Evolutionary conservation across 305 asterid species (phyloP).

Genomic region (Solanum hybrid): DNA sequence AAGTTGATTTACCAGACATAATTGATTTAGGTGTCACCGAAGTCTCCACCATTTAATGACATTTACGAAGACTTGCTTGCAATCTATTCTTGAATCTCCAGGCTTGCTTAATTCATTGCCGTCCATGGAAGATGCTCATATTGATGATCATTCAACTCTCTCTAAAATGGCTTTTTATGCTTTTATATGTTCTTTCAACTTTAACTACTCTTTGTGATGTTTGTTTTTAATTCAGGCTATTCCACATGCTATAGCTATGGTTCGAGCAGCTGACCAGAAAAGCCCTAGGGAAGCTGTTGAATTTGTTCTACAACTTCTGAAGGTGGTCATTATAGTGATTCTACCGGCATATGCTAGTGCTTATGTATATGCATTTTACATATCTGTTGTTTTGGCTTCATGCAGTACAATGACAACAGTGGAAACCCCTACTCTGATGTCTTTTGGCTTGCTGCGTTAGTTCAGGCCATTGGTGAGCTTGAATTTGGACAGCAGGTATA

Average conservation of each 20-base stretch:
- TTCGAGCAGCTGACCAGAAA: conserved; percentile 75
- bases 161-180: background rate
- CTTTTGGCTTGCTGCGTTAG: conserved; percentile 91
- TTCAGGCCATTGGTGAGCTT: conserved; percentile 91
- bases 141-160: background rate
- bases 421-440: conserved; percentile 93
- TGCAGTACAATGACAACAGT: conserved; percentile 89
- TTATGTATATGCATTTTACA: background rate
- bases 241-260: conserved; percentile 90
- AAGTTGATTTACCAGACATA: background rate
- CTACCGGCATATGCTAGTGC: background rate
- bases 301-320: conserved; percentile 88
- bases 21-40: background rate
- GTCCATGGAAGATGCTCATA: background rate
- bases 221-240: conserved; percentile 53
- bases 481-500: conserved; percentile 90
- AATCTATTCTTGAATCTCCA: background rate
- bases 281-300: conserved; percentile 99
- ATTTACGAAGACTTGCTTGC: background rate
- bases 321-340: conserved; percentile 40
- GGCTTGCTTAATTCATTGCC: background rate
- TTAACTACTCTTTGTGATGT: background rate
- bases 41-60: background rate
- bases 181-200: conserved; percentile 7
- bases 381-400: conserved; percentile 2